Conservation (phyloP, 2,329 filamentous ascomycete genomes). For the Penicillium aurantiogriseum region DNA sequence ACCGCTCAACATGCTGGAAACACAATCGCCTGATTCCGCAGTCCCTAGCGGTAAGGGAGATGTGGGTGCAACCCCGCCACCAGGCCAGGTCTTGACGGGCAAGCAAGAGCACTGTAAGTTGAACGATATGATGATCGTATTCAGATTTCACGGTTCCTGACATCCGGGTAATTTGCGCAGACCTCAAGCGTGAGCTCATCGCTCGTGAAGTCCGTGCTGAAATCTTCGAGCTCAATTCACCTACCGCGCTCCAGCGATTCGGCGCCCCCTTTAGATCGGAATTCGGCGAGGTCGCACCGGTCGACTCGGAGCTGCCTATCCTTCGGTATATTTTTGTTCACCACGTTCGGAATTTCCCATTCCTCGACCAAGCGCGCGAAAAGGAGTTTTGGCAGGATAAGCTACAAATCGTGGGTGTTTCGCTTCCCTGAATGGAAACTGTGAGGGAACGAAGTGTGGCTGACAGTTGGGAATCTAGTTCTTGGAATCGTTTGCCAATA, state of each 20-base stretch:
- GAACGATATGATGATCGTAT: constrained; percentile 12
- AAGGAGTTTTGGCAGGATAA: constrained; percentile 99
- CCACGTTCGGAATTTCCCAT: constrained; percentile 96
- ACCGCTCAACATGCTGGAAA: constrained; percentile 9
- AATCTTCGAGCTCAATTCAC: constrained; percentile 88
- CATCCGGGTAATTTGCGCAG: constrained; percentile 46
- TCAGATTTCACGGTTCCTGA: neutral
- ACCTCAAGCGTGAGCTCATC: constrained; percentile 94
- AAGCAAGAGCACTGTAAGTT: constrained; percentile 96
- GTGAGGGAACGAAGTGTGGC: neutral
- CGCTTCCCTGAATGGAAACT: neutral
- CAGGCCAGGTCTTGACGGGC: constrained; percentile 69
- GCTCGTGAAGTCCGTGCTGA: constrained; percentile 85
- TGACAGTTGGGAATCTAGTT: constrained; percentile 58
- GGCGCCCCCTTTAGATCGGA: constrained; percentile 94
- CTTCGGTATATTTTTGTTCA: constrained; percentile 96
- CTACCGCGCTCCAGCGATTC: constrained; percentile 90
- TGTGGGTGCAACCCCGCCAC: constrained; percentile 38
- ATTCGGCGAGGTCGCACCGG: constrained; percentile 84
- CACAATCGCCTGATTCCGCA: constrained; percentile 10
- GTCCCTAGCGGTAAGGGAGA: constrained; percentile 17
- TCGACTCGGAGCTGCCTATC: constrained; percentile 91
- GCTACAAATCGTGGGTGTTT: constrained; percentile 74
- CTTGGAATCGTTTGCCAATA: constrained; percentile 93
- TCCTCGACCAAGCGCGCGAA: constrained; percentile 92